Base-by-base conservation (phyloP, 2,329 filamentous ascomycete genomes). In the Fusarium equiseti region DNA sequence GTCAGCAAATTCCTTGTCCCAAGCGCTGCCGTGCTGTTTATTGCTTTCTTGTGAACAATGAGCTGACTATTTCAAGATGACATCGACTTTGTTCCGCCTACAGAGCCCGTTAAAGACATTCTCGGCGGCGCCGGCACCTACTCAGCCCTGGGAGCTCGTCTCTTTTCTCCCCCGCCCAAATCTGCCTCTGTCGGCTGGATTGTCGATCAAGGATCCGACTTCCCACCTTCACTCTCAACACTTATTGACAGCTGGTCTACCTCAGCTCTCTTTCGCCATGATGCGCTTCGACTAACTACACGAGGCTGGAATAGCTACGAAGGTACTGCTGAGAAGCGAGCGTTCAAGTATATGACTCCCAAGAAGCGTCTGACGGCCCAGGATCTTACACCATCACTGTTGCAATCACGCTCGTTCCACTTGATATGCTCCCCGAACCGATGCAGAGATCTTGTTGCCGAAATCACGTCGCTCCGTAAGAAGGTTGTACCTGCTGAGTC, bases 281-380 rank as follows among this genome's bases (percentile, higher is more conserved):
- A 92, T 57, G 83, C 85, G 2, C 79, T 86, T 9, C 89, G 93
- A 26, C 84, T 93, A 52, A 98, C 95, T 4, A 99, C 96, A 0
- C 89, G 94, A 48, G 95, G 92, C 48, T 97, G 94, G 93, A 98
- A 98, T 79, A 92, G 92, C 52, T 98, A 98, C 78, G 89, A 91
- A 40, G 86, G 88, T 32, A 86, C 89, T 55, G 89, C 89, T 63
- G 88, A 92, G 78, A 87, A 90, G 70, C 84, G 87, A 80, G 90
- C 91, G 10, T 99, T 99, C 84, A 91, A 89, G 78, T 99, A 98
- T 79, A 85, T 90, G 55, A 98, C 95, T 1, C 91, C 93, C 2
- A 98, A 98, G 81, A 85, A 92, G 70, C 91, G 94, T 8, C 84
- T 99, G 18, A 91, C 92, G 6, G 91, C 91, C 32, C 82, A 86